Evolutionary conservation across 2,329 filamentous ascomycete genomes (phyloP).

Genomic region (Chalaropsis thielavioides): DNA sequence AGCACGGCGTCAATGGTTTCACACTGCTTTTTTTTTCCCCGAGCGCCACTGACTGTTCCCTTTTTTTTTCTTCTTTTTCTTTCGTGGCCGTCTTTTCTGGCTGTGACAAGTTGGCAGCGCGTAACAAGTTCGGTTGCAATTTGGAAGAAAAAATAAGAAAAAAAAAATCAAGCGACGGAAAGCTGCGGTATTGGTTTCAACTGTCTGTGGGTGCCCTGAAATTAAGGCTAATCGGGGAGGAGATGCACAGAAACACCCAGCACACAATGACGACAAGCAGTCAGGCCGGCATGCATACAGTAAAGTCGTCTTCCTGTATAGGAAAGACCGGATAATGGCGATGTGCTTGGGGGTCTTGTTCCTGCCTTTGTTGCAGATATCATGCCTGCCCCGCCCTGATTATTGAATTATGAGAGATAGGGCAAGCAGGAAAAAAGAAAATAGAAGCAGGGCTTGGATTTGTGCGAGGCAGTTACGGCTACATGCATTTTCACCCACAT

Average conservation of each 20-base stretch:
- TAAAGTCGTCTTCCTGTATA: neutral
- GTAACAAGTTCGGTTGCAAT: neutral
- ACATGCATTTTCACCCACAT: neutral
- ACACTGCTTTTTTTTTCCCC: neutral
- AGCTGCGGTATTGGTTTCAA: neutral
- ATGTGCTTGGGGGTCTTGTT: neutral
- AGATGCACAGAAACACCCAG: neutral
- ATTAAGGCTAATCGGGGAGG: neutral
- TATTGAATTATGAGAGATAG: neutral
- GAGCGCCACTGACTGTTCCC: neutral
- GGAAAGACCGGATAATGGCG: neutral
- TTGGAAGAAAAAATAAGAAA: neutral
- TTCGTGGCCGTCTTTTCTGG: neutral
- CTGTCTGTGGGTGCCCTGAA: neutral
- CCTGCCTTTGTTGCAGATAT: neutral
- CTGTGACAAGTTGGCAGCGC: neutral
- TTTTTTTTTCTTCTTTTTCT: neutral
- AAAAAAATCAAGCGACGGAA: neutral
- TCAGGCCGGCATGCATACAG: neutral
- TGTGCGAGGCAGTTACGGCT: neutral
- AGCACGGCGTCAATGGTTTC: conserved; percentile 5
- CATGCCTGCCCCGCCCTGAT: neutral
- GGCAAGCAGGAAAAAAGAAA: neutral
- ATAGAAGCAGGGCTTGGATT: neutral
- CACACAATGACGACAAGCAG: neutral